Evolutionary conservation across 768 basidiomycete genomes (phyloP).

Genomic region (Macrocybe gigantea): DNA sequence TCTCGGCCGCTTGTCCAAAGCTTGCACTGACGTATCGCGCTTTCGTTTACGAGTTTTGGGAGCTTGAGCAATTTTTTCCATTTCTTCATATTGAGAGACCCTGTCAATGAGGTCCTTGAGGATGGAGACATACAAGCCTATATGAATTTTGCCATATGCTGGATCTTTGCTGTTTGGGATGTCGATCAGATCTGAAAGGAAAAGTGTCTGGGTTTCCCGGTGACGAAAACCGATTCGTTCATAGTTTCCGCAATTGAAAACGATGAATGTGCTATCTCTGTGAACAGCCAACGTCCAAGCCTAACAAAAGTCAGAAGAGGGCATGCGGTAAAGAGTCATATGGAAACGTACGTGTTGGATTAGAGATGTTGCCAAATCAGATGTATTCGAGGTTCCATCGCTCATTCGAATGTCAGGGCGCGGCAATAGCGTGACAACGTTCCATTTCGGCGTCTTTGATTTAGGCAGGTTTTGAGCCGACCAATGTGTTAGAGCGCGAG

Average conservation of each 20-base stretch:
- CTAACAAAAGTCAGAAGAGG: not conserved
- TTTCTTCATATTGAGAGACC: not conserved
- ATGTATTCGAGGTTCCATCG: too few species aligned
- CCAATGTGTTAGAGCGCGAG: too few species aligned
- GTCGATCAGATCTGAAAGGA: slow-evolving; percentile 7
- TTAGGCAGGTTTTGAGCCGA: too few species aligned
- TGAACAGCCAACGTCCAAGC: slow-evolving; percentile 1
- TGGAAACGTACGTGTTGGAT: too few species aligned
- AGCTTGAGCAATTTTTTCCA: too few species aligned
- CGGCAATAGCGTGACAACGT: too few species aligned
- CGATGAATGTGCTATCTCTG: slow-evolving; percentile 2
- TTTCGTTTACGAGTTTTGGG: too few species aligned
- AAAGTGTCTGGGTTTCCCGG: slow-evolving; percentile 5
- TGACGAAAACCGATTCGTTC: slow-evolving; percentile 7
- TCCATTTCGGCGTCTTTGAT: too few species aligned
- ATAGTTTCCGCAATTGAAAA: slow-evolving; percentile 5
- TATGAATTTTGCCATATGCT: slow-evolving; percentile 2
- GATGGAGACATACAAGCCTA: slow-evolving; percentile 5
- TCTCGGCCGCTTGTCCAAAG: too few species aligned
- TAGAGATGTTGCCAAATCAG: not conserved
- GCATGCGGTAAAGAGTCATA: not conserved
- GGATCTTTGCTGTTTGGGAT: slow-evolving; percentile 4
- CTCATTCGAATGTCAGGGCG: too few species aligned
- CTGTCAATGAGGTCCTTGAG: slow-evolving; percentile 7
- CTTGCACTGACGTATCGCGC: too few species aligned